phyloP scores from a whole-genome alignment of 148 eudicot species.

The Rhododendron williamsianum region DNA sequence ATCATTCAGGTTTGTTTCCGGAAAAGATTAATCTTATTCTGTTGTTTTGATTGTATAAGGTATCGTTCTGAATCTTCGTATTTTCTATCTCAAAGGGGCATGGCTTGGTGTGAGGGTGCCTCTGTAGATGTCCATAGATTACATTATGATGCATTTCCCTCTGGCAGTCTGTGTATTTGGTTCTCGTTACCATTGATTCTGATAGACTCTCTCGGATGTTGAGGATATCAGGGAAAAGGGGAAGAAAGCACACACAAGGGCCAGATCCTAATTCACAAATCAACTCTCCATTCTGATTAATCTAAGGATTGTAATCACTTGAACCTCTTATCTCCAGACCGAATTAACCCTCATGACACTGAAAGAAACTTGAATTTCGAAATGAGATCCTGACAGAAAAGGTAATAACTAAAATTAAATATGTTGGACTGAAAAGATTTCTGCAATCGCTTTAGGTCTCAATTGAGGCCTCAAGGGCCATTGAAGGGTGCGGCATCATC shows the following conservation, averaged over 20 bases:
- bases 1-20: constrained; percentile 62
- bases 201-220: not conserved
- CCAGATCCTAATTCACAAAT: not conserved
- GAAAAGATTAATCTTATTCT: not conserved
- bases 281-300: not conserved
- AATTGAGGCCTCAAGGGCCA: not conserved
- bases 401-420: not conserved
- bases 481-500: not conserved
- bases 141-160: not conserved
- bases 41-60: not conserved
- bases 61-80: not conserved
- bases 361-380: not conserved
- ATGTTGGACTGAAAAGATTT: not conserved
- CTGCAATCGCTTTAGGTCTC: not conserved
- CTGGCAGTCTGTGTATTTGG: not conserved
- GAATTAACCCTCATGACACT: not conserved
- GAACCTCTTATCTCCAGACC: not conserved
- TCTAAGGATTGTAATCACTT: not conserved
- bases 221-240: not conserved
- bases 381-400: not conserved
- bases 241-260: not conserved
- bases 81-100: not conserved
- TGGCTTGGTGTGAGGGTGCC: not conserved
- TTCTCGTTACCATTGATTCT: not conserved
- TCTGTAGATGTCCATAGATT: not conserved